Base-by-base conservation (phyloP, 192 early-diverging fungal species). In the Entrophospora sp. region DNA sequence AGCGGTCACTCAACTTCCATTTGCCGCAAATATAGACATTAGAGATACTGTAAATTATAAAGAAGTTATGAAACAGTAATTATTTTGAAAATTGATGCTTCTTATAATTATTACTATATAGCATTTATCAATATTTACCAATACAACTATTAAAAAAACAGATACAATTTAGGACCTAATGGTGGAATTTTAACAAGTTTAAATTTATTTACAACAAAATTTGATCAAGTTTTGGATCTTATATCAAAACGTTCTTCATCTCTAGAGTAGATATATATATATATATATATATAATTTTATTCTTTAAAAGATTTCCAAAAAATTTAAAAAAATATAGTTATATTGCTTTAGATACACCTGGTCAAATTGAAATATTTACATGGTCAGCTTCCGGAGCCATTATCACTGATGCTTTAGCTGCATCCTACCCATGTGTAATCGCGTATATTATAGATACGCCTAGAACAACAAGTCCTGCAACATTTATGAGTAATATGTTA, bases 401-500 rank as follows among this genome's bases (percentile, higher is more conserved):
- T 65, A 96, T 98, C 68, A 96, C 93, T 2, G 93, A 95, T 65
- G 88, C 93, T 0, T 71, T 98, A 48, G 92, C 96, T 0, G 87
- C 94, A 2, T 84, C 89, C 9, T 91, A 93, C 70, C 96, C 96
- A 9, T 93, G 93, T 5, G 88, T 92, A 51, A 76, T 96, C 3
- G 89, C 88, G 1, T 98, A 96, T 63, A 86, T 96, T 69, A 91
- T 98, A 68, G 96, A 98, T 73, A 98, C 96, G 34, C 94, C 96
- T 1, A 85, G 96, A 34, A 91, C 91, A 9, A 87, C 91, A 20
- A 77, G 79, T 48, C 96, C 96, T 8, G 91, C 91, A 13, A 98
- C 96, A 2, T 98, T 98, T 73, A 96, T 98, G 93, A 89, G 88
- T 67, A 98, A 98, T 77, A 96, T 98, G 94, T 79, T 98, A 59